Base-by-base conservation (phyloP, 169 alveolate species). In the Babesia bovis region DNA sequence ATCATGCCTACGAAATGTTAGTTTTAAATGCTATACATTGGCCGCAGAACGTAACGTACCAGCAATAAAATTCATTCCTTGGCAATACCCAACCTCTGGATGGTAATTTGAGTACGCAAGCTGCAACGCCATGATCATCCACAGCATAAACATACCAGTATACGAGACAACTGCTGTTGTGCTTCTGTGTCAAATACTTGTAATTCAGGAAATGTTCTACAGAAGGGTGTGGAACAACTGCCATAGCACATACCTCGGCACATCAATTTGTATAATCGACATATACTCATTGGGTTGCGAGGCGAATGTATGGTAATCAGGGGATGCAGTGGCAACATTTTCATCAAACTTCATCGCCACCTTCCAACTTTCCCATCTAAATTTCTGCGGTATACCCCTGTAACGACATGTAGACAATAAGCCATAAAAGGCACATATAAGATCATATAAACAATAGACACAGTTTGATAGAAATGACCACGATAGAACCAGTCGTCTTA, bases 11-110 rank as follows among this genome's bases (percentile, higher is more conserved):
- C 23, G 23, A 21, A 17, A 19, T 28, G 6, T 25, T 73, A 19
- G 0, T 38, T 9, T 38, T 9, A 38, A 38, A 13, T 38, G 45
- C 13, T 7, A 7, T 38, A 13, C 15, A 25, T 23, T n/a, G 41
- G 28, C 28, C 9, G 28, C 28, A 55, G 13, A 25, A 21, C 12
- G 5, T 33, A 35, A 40, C 42, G 82, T 71, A 9, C 94, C 94
- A 4, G 96, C 97, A 12, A 94, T 68, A 76, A 86, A 94, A 72
- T 94, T 94, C 96, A 93, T 92, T 23, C 97, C 97, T 82, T 94
- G 95, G 36, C 94, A 93, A 75, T 94, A 94, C 30, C 95, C 94
- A n/a, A 93, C 82, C 59, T 92, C 92, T 10, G 83, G 83, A 38
- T 70, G 77, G 63, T 71, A 81, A 36, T 71, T 71, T 0, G 83